Conservation (phyloP, 1,284 basidiomycete species). For the Xerocomus alliaceus region DNA sequence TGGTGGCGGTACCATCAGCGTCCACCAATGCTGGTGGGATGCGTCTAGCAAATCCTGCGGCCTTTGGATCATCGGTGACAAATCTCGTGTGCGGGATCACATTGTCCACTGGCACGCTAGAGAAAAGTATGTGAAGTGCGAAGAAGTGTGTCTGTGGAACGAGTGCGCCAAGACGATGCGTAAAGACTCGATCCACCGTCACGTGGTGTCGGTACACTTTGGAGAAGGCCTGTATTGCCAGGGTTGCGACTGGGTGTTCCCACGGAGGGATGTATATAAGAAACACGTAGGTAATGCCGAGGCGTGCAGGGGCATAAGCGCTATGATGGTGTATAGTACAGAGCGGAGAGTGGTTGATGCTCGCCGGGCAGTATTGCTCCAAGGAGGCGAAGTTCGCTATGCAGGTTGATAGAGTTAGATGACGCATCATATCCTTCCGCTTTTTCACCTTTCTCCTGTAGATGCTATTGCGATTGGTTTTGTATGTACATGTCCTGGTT, state of each 20-base stretch:
- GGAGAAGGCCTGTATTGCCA: constrained; percentile 8
- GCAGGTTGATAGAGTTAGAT: not conserved
- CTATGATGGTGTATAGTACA: constrained; percentile 1
- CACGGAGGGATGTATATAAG: constrained; percentile 12
- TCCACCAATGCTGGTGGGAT: constrained; percentile 20
- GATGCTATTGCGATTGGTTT: too few relatives aligned
- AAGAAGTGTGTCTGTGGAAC: constrained; percentile 3
- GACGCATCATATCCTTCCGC: not conserved
- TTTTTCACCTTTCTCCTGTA: not conserved
- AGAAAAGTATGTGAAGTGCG: not conserved
- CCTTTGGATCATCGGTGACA: constrained; percentile 17
- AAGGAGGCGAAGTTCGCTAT: not conserved
- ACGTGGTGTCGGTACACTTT: constrained; percentile 14
- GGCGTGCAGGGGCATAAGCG: constrained; percentile 3
- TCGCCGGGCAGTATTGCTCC: not conserved
- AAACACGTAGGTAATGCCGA: not conserved
- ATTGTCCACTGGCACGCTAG: too few relatives aligned
- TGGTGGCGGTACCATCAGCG: not conserved
- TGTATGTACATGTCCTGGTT: too few relatives aligned
- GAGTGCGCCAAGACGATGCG: constrained; percentile 6
- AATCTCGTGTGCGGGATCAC: not conserved
- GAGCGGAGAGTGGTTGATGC: constrained; percentile 1
- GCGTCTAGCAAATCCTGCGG: constrained; percentile 9
- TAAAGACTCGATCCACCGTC: constrained; percentile 11
- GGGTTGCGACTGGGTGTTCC: constrained; percentile 2